Evolutionary conservation across 192 early-diverging fungal species (phyloP), one percentile per base, ranked within the genome.

Genomic region (Coemansia sp.): DNA sequence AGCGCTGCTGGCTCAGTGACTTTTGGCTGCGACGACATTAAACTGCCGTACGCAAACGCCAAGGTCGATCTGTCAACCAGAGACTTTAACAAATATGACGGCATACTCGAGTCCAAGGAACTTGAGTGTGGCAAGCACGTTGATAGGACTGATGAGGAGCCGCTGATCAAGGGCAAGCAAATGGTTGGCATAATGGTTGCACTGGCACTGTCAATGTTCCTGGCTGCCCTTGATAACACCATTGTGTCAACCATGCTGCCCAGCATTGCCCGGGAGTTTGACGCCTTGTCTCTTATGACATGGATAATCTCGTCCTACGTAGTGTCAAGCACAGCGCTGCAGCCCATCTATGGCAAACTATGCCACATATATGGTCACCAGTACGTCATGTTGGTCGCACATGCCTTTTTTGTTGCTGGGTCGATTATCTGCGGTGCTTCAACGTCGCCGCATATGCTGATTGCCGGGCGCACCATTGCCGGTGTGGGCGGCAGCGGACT

Each of bases 331-430:
- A 90, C 91, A 0, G 85, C 90, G 6, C 74, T 91, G 59, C 83
- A 89, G 59, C 89, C 90, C 4, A 54, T 90, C 11, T 93, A 88
- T 77, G 88, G 88, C 37, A 85, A 83, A 54, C 60, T 90, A 14
- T 83, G 87, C 29, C 87, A 94, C 54, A 88, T 92, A 37, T 93
- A 89, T 77, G 94, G 87, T 17, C 82, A 83, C 48, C 77, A 80
- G 50, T 46, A 60, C 4, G 71, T 81, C 8, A 48, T 86, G 40
- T 47, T 87, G 0, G 66, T 80, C 33, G 79, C 80, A 11, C 61
- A 71, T 30, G 51, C 63, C 7, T 48, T 86, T 23, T 83, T 84
- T 35, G 62, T 81, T 8, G 38, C 75, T 14, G 80, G 81, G 19
- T 81, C 78, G 33, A 69, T 81, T 55, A 33, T 74, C n/a, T 66